Percentiles rank a stretch among this genome's conserved stretches.
Conservation (phyloP, 1,139 yeast genomes). For the Taiozyma sp. region DNA sequence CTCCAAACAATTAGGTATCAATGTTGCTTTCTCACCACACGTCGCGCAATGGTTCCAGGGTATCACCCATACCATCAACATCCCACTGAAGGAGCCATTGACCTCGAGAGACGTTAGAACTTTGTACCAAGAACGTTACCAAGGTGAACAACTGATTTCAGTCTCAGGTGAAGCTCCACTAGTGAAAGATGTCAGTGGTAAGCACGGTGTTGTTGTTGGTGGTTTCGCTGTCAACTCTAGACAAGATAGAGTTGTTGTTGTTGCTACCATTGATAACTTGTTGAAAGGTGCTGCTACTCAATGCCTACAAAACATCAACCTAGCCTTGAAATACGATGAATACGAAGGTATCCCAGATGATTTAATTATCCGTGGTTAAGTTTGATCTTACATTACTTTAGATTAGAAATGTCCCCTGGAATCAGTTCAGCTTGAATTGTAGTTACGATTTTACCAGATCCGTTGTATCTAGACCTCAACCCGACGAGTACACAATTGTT, state of each 20-base stretch:
- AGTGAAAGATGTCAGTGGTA: conserved; percentile 87
- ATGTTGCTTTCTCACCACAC: conserved; percentile 91
- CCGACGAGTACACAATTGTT: too few species aligned
- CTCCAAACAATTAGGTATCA: conserved; percentile 68
- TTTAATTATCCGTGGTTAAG: conserved; percentile 27
- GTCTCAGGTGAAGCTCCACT: conserved; percentile 89
- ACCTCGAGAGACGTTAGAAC: conserved; percentile 81
- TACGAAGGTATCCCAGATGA: conserved; percentile 84
- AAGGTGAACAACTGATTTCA: conserved; percentile 80
- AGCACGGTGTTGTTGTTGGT: conserved; percentile 92
- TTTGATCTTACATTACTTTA: background rate
- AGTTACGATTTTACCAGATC: too few species aligned
- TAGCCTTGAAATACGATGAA: conserved; percentile 86
- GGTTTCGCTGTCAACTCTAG: conserved; percentile 91
- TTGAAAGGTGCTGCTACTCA: conserved; percentile 99
- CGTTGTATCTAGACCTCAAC: too few species aligned
- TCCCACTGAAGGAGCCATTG: conserved; percentile 73
- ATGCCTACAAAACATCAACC: conserved; percentile 91
- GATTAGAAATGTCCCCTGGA: background rate
- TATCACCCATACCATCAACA: conserved; percentile 84
- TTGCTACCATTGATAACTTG: conserved; percentile 92
- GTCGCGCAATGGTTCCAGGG: conserved; percentile 99
- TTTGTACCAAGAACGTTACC: conserved; percentile 83
- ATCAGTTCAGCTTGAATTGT: background rate
- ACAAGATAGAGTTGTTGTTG: conserved; percentile 87